Evolutionary conservation across 495 filamentous ascomycete genomes (phyloP).

Genomic region (Gamarada debralockiae): DNA sequence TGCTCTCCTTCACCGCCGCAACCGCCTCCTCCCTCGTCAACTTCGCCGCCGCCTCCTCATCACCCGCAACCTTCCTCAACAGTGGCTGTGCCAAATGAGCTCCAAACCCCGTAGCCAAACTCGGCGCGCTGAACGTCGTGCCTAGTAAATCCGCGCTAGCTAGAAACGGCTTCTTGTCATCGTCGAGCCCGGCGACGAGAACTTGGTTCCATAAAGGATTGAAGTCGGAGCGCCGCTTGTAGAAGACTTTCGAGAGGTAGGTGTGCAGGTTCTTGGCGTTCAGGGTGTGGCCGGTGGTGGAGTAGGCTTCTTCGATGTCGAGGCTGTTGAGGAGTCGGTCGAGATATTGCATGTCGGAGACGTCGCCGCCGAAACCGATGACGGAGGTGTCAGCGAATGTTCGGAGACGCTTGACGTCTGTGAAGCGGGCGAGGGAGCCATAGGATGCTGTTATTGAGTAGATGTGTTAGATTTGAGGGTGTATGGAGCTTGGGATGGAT

Average conservation of each 20-base stretch:
- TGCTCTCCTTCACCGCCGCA: conserved; percentile 76
- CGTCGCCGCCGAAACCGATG: conserved; percentile 88
- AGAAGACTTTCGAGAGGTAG: conserved; percentile 91
- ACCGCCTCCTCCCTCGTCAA: conserved; percentile 78
- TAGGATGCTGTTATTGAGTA: conserved; percentile 69
- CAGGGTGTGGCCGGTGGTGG: conserved; percentile 43
- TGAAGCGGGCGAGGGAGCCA: conserved; percentile 94
- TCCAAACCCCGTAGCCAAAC: conserved; percentile 90
- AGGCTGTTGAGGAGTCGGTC: conserved; percentile 84
- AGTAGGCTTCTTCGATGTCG: conserved; percentile 84
- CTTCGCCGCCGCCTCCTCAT: conserved; percentile 67
- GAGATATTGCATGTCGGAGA: conserved; percentile 97
- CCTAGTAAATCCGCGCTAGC: conserved; percentile 88
- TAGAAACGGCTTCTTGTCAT: conserved; percentile 76
- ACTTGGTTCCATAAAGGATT: conserved; percentile 97
- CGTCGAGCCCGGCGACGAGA: conserved; percentile 84
- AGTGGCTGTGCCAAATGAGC: conserved; percentile 90
- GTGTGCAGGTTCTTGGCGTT: conserved; percentile 93
- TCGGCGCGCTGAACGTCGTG: conserved; percentile 82
- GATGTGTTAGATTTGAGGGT: conserved; percentile 12
- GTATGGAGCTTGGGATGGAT: not conserved
- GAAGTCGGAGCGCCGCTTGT: conserved; percentile 89
- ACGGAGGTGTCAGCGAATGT: conserved; percentile 74
- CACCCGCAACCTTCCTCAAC: conserved; percentile 73
- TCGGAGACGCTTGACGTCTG: conserved; percentile 86